phyloP scores from a whole-genome alignment of 1,284 basidiomycete genomes.

The Takashimella koratensis region DNA sequence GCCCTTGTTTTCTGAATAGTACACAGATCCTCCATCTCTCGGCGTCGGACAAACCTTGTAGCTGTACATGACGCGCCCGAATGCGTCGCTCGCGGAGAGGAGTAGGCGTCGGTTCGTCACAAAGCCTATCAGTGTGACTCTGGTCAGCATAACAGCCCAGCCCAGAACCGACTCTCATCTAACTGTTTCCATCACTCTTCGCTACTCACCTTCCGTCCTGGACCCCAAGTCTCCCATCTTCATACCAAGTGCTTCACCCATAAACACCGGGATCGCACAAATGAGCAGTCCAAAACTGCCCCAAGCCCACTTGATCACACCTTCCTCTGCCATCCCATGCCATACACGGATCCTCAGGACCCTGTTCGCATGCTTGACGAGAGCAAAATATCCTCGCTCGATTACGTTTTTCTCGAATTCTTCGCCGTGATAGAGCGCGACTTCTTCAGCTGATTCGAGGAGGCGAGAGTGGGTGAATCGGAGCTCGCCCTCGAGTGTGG shows the following conservation, averaged over 20 bases:
- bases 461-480: constrained; percentile 92
- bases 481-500: constrained; percentile 81
- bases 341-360: constrained; percentile 79
- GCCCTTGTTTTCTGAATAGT: too few relatives aligned
- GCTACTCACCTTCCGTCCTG: constrained; percentile 70
- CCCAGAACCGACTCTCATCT: constrained; percentile 1
- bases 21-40: too few relatives aligned
- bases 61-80: constrained; percentile 77
- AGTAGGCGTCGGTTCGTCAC: constrained; percentile 90
- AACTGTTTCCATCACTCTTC: background rate
- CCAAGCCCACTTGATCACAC: constrained; percentile 97
- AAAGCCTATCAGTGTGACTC: constrained; percentile 65
- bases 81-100: constrained; percentile 60
- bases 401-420: constrained; percentile 88
- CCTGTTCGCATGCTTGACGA: constrained; percentile 83
- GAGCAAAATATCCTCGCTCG: constrained; percentile 82
- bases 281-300: constrained; percentile 88
- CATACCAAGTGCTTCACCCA: constrained; percentile 71
- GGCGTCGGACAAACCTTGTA: constrained; percentile 61
- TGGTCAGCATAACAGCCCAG: constrained; percentile 6
- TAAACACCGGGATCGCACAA: constrained; percentile 92
- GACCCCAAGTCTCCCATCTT: constrained; percentile 67
- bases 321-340: constrained; percentile 90
- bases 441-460: constrained; percentile 88
- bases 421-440: constrained; percentile 90